These are phyloP conservation scores for Scenedesmus sp. DNA, from an alignment of 163 green algal genomes.

Conservation along the genomic window DNA sequence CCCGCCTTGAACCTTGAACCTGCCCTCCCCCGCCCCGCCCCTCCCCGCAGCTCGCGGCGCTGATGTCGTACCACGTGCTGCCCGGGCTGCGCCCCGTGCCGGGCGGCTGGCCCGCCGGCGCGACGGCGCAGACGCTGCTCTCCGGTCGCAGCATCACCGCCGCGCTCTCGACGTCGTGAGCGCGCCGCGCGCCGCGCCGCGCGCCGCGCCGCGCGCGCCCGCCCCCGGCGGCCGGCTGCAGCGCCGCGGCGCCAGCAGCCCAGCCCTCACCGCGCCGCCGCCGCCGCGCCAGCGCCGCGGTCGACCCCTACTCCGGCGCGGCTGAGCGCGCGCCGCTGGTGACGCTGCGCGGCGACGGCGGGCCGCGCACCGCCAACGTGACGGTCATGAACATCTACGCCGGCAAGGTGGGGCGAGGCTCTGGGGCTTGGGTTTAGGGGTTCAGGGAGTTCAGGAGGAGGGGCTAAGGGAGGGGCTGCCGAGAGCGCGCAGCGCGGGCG, in stretches of 20 bases:
- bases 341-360: not conserved
- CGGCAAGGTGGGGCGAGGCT: slow-evolving; percentile 1
- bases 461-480: no score
- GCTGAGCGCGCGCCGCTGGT: not conserved
- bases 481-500: no score
- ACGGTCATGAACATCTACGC: slow-evolving; percentile 20
- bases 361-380: not conserved
- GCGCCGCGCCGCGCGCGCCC: not conserved
- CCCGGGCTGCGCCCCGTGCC: not conserved
- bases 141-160: not conserved
- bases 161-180: slow-evolving; percentile 1
- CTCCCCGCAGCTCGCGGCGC: not conserved
- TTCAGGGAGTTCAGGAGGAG: no score
- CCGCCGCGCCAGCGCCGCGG: not conserved
- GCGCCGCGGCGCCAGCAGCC: not conserved
- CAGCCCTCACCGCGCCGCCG: not conserved
- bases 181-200: not conserved
- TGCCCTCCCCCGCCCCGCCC: not conserved
- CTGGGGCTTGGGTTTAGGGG: no score
- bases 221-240: not conserved
- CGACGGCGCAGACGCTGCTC: not conserved
- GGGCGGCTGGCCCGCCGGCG: not conserved
- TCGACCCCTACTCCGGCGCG: not conserved
- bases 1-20: not conserved
- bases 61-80: not conserved